These are phyloP conservation scores for Hericium erinaceus DNA, from an alignment of 768 basidiomycete genomes.

Conservation along the genomic window DNA sequence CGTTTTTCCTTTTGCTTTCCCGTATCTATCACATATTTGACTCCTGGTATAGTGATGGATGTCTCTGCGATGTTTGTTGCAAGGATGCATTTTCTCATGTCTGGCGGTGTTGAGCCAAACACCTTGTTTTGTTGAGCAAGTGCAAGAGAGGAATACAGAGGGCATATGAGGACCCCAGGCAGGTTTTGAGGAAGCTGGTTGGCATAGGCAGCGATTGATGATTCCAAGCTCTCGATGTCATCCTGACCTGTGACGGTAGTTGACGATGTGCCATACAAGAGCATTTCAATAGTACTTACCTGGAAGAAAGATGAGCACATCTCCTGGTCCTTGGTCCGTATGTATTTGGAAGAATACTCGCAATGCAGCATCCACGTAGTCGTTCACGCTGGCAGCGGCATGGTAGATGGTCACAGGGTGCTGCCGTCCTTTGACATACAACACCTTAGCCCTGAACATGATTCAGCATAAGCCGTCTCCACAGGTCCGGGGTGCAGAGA, in stretches of 20 bases:
- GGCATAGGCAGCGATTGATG: slow-evolving; percentile 60
- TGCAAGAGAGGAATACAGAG: slow-evolving; percentile 84
- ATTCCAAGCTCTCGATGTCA: slow-evolving; percentile 85
- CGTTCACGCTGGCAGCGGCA: slow-evolving; percentile 58
- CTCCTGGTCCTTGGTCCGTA: slow-evolving; percentile 66
- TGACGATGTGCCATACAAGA: neutral
- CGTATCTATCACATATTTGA: slow-evolving; percentile 92
- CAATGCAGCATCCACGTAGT: slow-evolving; percentile 85
- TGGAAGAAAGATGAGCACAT: slow-evolving; percentile 90
- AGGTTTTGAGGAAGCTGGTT: slow-evolving; percentile 47
- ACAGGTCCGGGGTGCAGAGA: slow-evolving; percentile 3
- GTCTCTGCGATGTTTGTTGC: slow-evolving; percentile 99
- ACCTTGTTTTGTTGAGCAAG: slow-evolving; percentile 69
- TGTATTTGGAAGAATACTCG: slow-evolving; percentile 95
- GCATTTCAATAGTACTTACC: slow-evolving; percentile 29
- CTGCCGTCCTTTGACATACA: slow-evolving; percentile 91
- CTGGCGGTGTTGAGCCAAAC: slow-evolving; percentile 55
- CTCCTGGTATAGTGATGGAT: slow-evolving; percentile 92
- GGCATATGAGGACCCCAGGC: slow-evolving; percentile 57
- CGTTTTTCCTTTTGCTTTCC: slow-evolving; percentile 95
- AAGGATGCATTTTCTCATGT: slow-evolving; percentile 83
- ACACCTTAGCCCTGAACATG: slow-evolving; percentile 63
- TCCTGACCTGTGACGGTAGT: slow-evolving; percentile 63
- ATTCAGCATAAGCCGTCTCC: neutral
- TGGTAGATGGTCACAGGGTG: slow-evolving; percentile 85